These are phyloP conservation scores for Dimargaris verticillata DNA, from an alignment of 192 early-diverging fungal species.

Conservation along the genomic window DNA sequence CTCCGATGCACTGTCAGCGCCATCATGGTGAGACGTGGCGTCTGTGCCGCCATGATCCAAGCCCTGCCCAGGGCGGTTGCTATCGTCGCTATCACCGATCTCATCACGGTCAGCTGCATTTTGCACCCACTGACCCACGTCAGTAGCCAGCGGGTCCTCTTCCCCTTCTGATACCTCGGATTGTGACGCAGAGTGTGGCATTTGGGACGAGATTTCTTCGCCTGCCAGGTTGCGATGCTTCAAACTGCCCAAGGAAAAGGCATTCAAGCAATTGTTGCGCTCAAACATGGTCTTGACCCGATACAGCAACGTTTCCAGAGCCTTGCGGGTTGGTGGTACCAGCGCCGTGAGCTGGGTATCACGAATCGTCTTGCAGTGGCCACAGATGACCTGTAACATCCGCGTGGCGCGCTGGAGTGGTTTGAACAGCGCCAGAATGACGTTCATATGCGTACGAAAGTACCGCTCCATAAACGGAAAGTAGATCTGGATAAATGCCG, in stretches of 20 bases:
- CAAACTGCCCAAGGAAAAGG: slow-evolving; percentile 34
- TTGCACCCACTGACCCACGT: too few relatives aligned
- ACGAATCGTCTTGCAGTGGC: slow-evolving; percentile 54
- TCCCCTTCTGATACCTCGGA: too few relatives aligned
- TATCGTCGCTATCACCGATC: too few relatives aligned
- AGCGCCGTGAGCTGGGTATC: slow-evolving; percentile 38
- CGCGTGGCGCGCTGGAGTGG: slow-evolving; percentile 28
- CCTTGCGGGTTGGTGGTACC: slow-evolving; percentile 51
- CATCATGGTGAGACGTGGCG: too few relatives aligned
- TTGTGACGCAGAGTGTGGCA: slow-evolving; percentile 13
- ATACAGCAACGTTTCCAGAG: slow-evolving; percentile 55
- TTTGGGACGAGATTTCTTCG: slow-evolving; percentile 49
- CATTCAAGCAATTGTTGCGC: slow-evolving; percentile 39
- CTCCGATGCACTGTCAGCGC: too few relatives aligned
- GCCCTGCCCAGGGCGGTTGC: too few relatives aligned
- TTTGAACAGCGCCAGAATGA: slow-evolving; percentile 14
- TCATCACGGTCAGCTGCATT: too few relatives aligned
- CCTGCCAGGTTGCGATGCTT: slow-evolving; percentile 59
- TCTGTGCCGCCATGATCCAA: too few relatives aligned
- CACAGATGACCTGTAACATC: slow-evolving; percentile 45
- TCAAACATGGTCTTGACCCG: slow-evolving; percentile 57
- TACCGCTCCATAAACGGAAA: slow-evolving; percentile 19
- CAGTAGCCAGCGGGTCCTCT: too few relatives aligned
- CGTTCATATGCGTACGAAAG: slow-evolving; percentile 18
- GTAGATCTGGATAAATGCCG: slow-evolving; percentile 17